A percentile compares a stretch with the other conserved stretches of the same genome.
These are phyloP conservation scores for Venturia asperata DNA, from an alignment of 2,329 filamentous ascomycete species.

Conservation along the genomic window DNA sequence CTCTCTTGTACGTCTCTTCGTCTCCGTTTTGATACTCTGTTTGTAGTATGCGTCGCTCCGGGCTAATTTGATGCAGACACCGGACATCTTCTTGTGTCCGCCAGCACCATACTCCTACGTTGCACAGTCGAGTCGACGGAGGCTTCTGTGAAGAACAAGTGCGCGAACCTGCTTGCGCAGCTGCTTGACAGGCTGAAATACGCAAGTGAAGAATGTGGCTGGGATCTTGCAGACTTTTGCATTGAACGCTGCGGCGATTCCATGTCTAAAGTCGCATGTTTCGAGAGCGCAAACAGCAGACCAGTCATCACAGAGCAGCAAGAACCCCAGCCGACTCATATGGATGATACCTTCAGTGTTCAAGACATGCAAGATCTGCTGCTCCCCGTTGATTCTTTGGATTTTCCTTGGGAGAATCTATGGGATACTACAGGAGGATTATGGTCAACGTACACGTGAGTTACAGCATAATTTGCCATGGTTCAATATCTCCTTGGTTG, in stretches of 20 bases:
- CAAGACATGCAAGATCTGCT: constrained; percentile 28
- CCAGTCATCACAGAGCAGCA: background rate
- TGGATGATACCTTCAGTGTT: constrained; percentile 24
- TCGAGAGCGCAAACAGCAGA: constrained; percentile 23
- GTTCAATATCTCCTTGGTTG: background rate
- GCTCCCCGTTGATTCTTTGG: constrained; percentile 30
- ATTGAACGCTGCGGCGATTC: constrained; percentile 38
- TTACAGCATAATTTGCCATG: background rate
- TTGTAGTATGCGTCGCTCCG: background rate
- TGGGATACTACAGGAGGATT: constrained; percentile 33
- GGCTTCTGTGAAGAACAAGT: constrained; percentile 38
- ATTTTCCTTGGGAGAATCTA: constrained; percentile 33
- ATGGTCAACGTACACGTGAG: background rate
- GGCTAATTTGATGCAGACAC: constrained; percentile 32
- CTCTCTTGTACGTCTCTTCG: background rate
- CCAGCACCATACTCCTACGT: constrained; percentile 46
- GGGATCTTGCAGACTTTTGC: constrained; percentile 51
- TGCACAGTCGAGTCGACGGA: constrained; percentile 47
- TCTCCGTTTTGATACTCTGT: background rate
- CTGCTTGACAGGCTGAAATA: constrained; percentile 43
- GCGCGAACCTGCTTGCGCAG: constrained; percentile 42
- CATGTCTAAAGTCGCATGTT: constrained; percentile 31
- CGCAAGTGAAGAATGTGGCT: constrained; percentile 44
- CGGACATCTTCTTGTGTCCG: constrained; percentile 47
- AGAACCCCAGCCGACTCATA: too few relatives aligned